phyloP scores from a whole-genome alignment of 2,329 filamentous ascomycete genomes.

The Verticillium isaacii region DNA sequence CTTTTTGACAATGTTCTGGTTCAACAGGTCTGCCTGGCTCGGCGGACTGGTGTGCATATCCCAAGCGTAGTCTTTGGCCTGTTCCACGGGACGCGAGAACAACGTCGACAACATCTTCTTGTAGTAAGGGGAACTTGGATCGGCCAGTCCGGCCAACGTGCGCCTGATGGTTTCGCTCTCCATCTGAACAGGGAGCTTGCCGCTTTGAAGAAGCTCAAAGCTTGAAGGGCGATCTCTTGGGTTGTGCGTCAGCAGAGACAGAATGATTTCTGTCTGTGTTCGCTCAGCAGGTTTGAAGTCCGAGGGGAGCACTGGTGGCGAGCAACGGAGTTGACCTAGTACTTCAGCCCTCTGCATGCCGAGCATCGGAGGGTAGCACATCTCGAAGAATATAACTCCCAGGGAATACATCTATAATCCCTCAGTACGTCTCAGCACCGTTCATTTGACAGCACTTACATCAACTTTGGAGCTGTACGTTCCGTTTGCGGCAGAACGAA shows the following conservation, averaged over 20 bases:
- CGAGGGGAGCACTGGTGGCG: constrained; percentile 62
- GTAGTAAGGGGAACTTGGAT: constrained; percentile 83
- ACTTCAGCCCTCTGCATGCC: constrained; percentile 62
- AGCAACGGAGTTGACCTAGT: constrained; percentile 64
- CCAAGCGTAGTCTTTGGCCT: constrained; percentile 77
- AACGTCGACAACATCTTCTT: constrained; percentile 83
- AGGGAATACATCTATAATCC: constrained; percentile 80
- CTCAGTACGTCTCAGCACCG: constrained; percentile 9
- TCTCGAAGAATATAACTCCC: constrained; percentile 97
- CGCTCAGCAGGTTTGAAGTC: constrained; percentile 68
- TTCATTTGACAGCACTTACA: constrained; percentile 38
- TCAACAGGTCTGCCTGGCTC: constrained; percentile 57
- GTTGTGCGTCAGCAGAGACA: constrained; percentile 74
- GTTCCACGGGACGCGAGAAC: constrained; percentile 71
- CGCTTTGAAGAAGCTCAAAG: constrained; percentile 75
- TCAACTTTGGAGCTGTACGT: constrained; percentile 93
- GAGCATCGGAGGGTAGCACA: constrained; percentile 67
- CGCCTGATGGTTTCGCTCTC: constrained; percentile 88
- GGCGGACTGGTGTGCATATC: constrained; percentile 59
- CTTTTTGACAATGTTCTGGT: constrained; percentile 70
- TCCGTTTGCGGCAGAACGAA: constrained; percentile 68
- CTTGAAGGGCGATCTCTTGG: constrained; percentile 80
- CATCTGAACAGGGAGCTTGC: constrained; percentile 84
- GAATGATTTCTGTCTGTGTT: constrained; percentile 73
- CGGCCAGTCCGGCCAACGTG: constrained; percentile 73